Evolutionary conservation across 805 yeast species (phyloP), one percentile per base, ranked within the genome.

Genomic region (Candida coquimbonensis): DNA sequence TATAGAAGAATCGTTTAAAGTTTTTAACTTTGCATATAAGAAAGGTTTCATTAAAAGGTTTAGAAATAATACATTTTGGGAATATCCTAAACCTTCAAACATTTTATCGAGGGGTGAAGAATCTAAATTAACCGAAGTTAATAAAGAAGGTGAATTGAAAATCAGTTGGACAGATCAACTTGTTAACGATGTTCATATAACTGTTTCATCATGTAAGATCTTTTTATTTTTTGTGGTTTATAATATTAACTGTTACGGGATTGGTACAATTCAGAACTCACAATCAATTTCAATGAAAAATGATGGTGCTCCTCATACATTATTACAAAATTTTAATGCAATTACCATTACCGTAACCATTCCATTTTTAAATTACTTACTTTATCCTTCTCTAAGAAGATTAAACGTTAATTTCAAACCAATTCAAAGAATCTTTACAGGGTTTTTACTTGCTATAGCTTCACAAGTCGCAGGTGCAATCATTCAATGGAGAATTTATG

Each of bases 231-330:
- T 74, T 62, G 86, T 89, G 29, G 69, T 84, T 43, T 84, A 79
- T 69, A 87, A 82, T 66, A 82, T 84, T 85, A 60, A 75, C 45
- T 79, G 78, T 67, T 80, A 81, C 63, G 82, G 84, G 54, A 74
- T 82, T 47, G 74, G 86, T 32, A 43, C 49, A 36, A 47, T 53
- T 32, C 49, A 51, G 35, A 53, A 49, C 26, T 53, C 56, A 4
- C 87, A 81, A 60, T 87, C 90, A 33, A 84, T 80, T 46, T 72
- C 75, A 53, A 79, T 83, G 84, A 77, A 81, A 54, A 68, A 75
- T 43, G 87, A 84, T 61, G 84, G 86, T 26, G 71, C 84, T 53
- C 91, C 95, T 51, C 85, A 85, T 59, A 93, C 85, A 70, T 70
- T 84, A 54, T 74, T 84, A 69, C 83, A 80, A 64, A 82, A 79